Evolutionary conservation across 805 yeast genomes (phyloP).

Genomic region (Gaillardinia entomophila): DNA sequence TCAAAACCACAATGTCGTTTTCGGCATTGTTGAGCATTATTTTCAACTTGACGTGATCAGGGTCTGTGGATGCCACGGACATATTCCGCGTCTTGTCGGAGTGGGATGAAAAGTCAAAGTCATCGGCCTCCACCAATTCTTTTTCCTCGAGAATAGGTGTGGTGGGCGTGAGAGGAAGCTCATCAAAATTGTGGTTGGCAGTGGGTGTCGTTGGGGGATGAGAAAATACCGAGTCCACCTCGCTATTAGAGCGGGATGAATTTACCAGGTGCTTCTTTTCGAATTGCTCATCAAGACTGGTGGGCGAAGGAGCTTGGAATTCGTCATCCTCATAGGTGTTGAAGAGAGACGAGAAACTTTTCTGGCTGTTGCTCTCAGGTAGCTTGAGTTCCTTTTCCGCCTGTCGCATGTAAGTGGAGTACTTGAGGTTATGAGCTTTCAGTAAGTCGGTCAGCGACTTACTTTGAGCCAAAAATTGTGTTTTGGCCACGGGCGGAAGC

Average conservation of each 20-base stretch:
- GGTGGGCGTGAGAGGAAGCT: slow-evolving; percentile 5
- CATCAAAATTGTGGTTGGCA: neutral
- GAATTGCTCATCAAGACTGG: too few relatives aligned
- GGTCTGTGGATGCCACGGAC: neutral
- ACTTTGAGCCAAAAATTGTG: slow-evolving; percentile 2
- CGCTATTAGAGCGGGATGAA: slow-evolving; percentile 2
- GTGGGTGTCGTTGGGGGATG: slow-evolving; percentile 3
- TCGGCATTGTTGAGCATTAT: slow-evolving; percentile 19
- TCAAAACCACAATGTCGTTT: slow-evolving; percentile 24
- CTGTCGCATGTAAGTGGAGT: slow-evolving; percentile 10
- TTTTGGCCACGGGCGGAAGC: slow-evolving; percentile 9
- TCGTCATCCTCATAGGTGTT: slow-evolving; percentile 22
- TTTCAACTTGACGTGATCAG: slow-evolving; percentile 19
- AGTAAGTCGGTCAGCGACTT: neutral
- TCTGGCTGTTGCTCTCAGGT: slow-evolving; percentile 13
- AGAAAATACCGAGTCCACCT: slow-evolving; percentile 8
- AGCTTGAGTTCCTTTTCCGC: slow-evolving; percentile 3
- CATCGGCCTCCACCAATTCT: neutral
- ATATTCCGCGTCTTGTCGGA: neutral
- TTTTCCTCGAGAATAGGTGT: slow-evolving; percentile 9
- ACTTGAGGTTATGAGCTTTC: slow-evolving; percentile 6
- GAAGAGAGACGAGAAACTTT: slow-evolving; percentile 20
- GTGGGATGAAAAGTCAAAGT: neutral
- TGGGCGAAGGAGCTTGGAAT: slow-evolving; percentile 1
- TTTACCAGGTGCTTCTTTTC: neutral